These are phyloP conservation scores for Apiospora marii DNA, from an alignment of 2,329 filamentous ascomycete species.

Conservation along the genomic window DNA sequence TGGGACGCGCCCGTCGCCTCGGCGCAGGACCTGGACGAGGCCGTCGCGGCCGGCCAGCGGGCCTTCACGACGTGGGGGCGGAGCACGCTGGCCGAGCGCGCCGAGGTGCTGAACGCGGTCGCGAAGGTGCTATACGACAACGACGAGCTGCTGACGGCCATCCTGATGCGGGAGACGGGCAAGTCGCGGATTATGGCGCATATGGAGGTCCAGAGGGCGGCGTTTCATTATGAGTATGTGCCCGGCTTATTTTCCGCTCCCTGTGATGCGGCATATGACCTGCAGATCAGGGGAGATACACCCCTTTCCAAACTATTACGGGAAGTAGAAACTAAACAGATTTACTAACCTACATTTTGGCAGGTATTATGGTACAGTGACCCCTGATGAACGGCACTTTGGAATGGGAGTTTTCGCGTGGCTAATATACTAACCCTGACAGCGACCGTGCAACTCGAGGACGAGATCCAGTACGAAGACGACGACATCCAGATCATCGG, in stretches of 20 bases:
- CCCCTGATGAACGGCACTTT: not conserved
- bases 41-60: conserved; percentile 52
- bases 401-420: not conserved
- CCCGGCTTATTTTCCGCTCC: not conserved
- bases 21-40: conserved; percentile 51
- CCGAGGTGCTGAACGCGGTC: conserved; percentile 48
- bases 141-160: conserved; percentile 50
- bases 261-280: not conserved
- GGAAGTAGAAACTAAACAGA: not conserved
- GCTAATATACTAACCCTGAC: not conserved
- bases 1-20: conserved; percentile 55
- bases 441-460: conserved; percentile 49
- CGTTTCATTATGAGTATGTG: conserved; percentile 46
- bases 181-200: conserved; percentile 53
- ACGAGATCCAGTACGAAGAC: conserved; percentile 57
- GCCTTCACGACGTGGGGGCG: conserved; percentile 57
- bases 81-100: conserved; percentile 52
- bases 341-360: not conserved
- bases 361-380: conserved; percentile 17
- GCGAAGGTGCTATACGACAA: conserved; percentile 50
- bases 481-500: conserved; percentile 50
- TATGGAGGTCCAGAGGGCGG: conserved; percentile 48
- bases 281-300: not conserved
- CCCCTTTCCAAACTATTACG: too few species aligned
- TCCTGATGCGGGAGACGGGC: conserved; percentile 59